Evolutionary conservation across 148 eudicot species (phyloP), one percentile per base, ranked within the genome.

Genomic region (Nyssa sinensis): DNA sequence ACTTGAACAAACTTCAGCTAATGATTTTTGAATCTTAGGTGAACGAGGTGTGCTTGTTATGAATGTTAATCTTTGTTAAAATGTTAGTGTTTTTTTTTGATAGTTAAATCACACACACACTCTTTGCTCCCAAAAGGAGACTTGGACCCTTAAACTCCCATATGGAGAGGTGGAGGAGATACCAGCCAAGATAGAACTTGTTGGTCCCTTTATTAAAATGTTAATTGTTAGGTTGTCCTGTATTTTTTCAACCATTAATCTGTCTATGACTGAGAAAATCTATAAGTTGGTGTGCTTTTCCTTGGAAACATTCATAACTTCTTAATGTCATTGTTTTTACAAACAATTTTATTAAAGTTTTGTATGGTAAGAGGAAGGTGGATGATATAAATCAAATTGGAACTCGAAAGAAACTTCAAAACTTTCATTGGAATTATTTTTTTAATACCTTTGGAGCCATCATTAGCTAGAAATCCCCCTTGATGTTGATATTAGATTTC

Each of bases 221-320:
- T 34, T 35, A 58, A 16, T 14, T 23, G 25, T 21, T 9, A 57
- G 64, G 11, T 31, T 12, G 17, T 34, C 63, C 39, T 70, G 28
- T 23, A 24, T 16, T 13, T 71, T n/a, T 25, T 71, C 41, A 5
- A 34, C 23, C 31, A 23, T 31, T 7, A 16, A 57, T 70, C 23
- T 34, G 27, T 58, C 34, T 7, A 25, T 12, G 5, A 58, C 21
- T 30, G 8, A 4, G 21, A 13, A 31, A 35, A 71, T 34, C 31
- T 37, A 58, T 58, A 33, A 57, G 32, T 71, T 58, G 23, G 64
- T 71, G 32, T 32, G 55, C 64, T 53, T 70, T 70, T 71, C 35
- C 74, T 17, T 6, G 13, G 0, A 24, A 71, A 23, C n/a, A n/a
- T n/a, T n/a, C n/a, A n/a, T n/a, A n/a, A n/a, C 29, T 14, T 27